Base-by-base conservation (phyloP, 2,329 filamentous ascomycete species). In the Pseudopithomyces chartarum region DNA sequence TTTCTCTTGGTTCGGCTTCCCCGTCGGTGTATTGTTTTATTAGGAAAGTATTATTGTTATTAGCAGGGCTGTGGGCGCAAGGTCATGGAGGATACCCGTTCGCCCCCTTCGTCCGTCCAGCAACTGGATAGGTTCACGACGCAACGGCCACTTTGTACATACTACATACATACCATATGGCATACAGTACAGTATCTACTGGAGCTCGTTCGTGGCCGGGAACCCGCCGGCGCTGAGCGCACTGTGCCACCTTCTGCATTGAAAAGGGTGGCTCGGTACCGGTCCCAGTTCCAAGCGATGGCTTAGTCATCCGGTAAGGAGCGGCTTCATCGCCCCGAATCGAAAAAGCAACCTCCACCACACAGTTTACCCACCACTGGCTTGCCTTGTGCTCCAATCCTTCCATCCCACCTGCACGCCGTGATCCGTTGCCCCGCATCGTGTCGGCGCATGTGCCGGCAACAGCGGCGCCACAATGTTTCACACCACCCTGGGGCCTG, bases 181-280 rank as follows among this genome's bases (percentile, higher is more conserved):
- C n/a, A n/a, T n/a, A n/a, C n/a, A n/a, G n/a, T n/a, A n/a, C n/a
- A n/a, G n/a, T n/a, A n/a, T n/a, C n/a, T n/a, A n/a, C n/a, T 4
- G 26, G 4, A 29, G 26, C 26, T 29, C 26, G 26, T 29, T 29
- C 26, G 26, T 29, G 4, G 26, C 5, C 26, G 26, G 5, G 26
- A 29, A 8, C n/a, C 22, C 22, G n/a, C 33, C 22, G 36, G 36
- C 10, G 23, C 26, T 32, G 48, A 11, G 36, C 17, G n/a, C 11
- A 20, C 11, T 51, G 48, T 51, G 17, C 23, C 48, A 51, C 48
- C 48, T 51, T 51, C 48, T 42, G 23, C 10, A 33, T 51, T 5
- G 17, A 38, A 17, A 43, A 29, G 26, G 26, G 26, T 29, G 22
- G 13, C 34, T 40, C 47, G 34, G 36, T 40, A 12, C 34, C 22